Evolutionary conservation across 768 basidiomycete species (phyloP).

Genomic region (Podaxis sp.): DNA sequence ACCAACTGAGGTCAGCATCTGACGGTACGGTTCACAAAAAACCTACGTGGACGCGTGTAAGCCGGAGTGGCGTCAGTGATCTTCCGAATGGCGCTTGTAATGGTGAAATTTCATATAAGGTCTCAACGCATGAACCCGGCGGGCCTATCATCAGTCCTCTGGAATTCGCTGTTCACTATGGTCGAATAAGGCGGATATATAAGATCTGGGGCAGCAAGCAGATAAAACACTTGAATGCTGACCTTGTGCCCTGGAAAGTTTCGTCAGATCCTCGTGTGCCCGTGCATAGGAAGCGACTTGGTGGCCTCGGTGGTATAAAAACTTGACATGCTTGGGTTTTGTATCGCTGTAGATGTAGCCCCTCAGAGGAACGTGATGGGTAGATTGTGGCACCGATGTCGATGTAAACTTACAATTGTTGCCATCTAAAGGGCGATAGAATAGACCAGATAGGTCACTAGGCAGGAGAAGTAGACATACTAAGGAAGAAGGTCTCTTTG

Average conservation of each 20-base stretch:
- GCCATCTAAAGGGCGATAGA: slow-evolving; percentile 3
- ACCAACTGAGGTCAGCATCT: neutral
- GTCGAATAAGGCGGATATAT: too few species aligned
- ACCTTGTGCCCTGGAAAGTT: slow-evolving; percentile 24
- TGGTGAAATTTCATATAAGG: too few species aligned
- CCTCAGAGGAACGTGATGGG: neutral
- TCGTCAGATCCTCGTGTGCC: slow-evolving; percentile 27
- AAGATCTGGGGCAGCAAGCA: neutral
- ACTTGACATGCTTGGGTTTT: slow-evolving; percentile 21
- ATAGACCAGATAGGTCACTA: too few species aligned
- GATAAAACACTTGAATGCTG: neutral
- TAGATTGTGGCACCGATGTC: neutral
- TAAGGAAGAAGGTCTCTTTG: slow-evolving; percentile 37
- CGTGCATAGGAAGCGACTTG: slow-evolving; percentile 35
- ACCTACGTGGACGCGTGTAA: slow-evolving; percentile 26
- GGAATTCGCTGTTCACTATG: too few species aligned
- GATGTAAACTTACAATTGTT: slow-evolving; percentile 14
- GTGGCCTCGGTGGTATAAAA: slow-evolving; percentile 28
- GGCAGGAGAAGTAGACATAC: slow-evolving; percentile 13
- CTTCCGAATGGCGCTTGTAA: slow-evolving; percentile 9
- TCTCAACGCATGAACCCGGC: too few species aligned
- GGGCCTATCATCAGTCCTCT: too few species aligned
- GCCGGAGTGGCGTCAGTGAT: slow-evolving; percentile 23
- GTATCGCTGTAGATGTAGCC: slow-evolving; percentile 29
- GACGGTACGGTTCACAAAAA: neutral